Evolutionary conservation across 352 stramenopile species (phyloP).

Genomic region (Phytophthora colocasiae): DNA sequence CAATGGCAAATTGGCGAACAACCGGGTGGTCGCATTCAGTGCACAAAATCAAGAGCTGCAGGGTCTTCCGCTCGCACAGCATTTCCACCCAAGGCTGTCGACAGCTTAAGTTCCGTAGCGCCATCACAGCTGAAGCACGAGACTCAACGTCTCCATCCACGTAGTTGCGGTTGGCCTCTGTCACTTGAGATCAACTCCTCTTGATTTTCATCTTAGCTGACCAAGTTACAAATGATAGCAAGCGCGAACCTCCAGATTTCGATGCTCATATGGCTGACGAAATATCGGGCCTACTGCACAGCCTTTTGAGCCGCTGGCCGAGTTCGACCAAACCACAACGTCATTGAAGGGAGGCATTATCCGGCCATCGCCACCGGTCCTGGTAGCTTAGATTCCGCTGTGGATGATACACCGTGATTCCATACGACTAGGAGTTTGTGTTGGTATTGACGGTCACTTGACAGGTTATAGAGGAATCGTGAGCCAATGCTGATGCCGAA

Average conservation of each 20-base stretch:
- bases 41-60: conserved; percentile 68
- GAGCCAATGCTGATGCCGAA: conserved; percentile 64
- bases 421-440: conserved; percentile 71
- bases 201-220: conserved; percentile 79
- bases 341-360: conserved; percentile 6
- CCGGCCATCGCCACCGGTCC: neutral
- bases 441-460: conserved; percentile 73
- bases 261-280: conserved; percentile 30
- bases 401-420: conserved; percentile 72
- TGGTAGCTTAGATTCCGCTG: conserved; percentile 41
- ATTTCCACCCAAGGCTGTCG: conserved; percentile 81
- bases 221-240: conserved; percentile 81
- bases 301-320: neutral
- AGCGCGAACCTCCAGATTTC: conserved; percentile 67
- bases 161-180: conserved; percentile 74
- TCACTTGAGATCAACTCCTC: conserved; percentile 83
- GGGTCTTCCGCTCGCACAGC: conserved; percentile 73
- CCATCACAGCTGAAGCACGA: conserved; percentile 76
- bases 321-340: conserved; percentile 23
- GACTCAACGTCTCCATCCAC: conserved; percentile 76
- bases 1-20: conserved; percentile 68
- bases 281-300: conserved; percentile 14
- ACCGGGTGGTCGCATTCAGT: conserved; percentile 57
- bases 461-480: conserved; percentile 81
- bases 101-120: conserved; percentile 77